Base-by-base conservation (phyloP, 176 grass and related monocot species). In the Tillandsia fasciculata region DNA sequence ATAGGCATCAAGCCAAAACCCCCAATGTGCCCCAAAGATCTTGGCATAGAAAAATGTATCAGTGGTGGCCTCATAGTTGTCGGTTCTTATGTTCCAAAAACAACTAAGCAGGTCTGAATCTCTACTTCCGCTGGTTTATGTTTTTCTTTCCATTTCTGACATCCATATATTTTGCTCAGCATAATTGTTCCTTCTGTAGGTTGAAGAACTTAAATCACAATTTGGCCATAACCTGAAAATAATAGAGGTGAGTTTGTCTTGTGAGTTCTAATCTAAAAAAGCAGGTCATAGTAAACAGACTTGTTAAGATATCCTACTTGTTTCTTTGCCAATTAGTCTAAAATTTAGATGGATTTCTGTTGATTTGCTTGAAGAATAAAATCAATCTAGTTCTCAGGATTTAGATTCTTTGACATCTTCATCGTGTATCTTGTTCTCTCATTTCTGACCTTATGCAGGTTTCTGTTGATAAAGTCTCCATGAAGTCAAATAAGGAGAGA, bases 21-120 rank as follows among this genome's bases (percentile, higher is more conserved):
- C 65, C 83, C 86, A 70, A 87, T 96, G 56, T 26, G 20, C 59
- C 89, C 93, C 63, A 79, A 61, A 66, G 88, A 96, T 83, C 78
- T 96, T 64, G 93, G 86, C 57, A 81, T 92, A 74, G 87, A 80
- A 69, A 85, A 81, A 89, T 51, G 52, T 68, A 91, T 71, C 84
- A 78, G 68, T 79, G 93, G 92, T 78, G 92, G 93, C 68, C 93
- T 96, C 64, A 92, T 92, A 78, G 74, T 96, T 81, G 93, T 96
- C 50, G 93, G 93, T 73, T 96, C 93, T 27, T 92, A 96, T 81
- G 93, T 96, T 66, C 93, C 93, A 56, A 96, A 96, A 87, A 96
- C 93, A 69, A 96, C 93, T 56, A 96, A 96, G 73, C 88, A 96
- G 89, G 88, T 92, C n/a, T 64, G 18, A 63, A 0, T 6, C 74